phyloP scores from a whole-genome alignment of 352 stramenopile genomes.

The Globisporangium carolinianum region DNA sequence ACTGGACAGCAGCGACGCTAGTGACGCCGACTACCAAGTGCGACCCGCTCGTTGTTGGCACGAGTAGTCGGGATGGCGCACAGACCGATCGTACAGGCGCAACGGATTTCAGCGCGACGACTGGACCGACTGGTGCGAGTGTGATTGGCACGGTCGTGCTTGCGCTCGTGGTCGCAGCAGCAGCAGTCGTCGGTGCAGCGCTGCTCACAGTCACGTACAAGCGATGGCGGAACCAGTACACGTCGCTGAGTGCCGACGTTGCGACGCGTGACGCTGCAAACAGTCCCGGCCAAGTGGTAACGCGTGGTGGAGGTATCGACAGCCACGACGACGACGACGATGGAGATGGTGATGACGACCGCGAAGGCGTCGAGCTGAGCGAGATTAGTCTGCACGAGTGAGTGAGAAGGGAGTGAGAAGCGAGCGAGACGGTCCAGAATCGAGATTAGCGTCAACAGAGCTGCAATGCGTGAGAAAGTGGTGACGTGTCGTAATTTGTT shows the following conservation, averaged over 20 bases:
- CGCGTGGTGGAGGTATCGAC: not conserved
- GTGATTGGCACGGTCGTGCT: slow-evolving; percentile 32
- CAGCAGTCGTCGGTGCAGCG: slow-evolving; percentile 21
- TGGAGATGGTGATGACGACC: slow-evolving; percentile 4
- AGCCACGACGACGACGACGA: slow-evolving; percentile 10
- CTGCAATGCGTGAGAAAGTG: not conserved
- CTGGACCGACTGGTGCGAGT: slow-evolving; percentile 4
- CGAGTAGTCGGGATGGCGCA: not conserved
- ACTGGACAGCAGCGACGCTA: slow-evolving; percentile 1
- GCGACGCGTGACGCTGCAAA: not conserved
- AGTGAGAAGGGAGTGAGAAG: not conserved
- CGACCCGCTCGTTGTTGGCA: not conserved
- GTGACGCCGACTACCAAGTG: not conserved
- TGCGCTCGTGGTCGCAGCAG: slow-evolving; percentile 22
- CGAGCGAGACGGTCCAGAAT: not conserved
- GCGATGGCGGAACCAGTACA: slow-evolving; percentile 53
- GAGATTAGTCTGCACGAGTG: slow-evolving; percentile 47
- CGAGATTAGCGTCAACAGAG: not conserved
- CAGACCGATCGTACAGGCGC: not conserved
- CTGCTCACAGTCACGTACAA: slow-evolving; percentile 34
- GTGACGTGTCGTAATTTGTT: no score
- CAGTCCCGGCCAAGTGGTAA: slow-evolving; percentile 11
- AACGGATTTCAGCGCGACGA: not conserved
- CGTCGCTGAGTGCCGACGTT: slow-evolving; percentile 25
- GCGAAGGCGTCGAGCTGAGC: slow-evolving; percentile 30